phyloP scores from a whole-genome alignment of 441 rosid genomes.

The Jatropha multifida region DNA sequence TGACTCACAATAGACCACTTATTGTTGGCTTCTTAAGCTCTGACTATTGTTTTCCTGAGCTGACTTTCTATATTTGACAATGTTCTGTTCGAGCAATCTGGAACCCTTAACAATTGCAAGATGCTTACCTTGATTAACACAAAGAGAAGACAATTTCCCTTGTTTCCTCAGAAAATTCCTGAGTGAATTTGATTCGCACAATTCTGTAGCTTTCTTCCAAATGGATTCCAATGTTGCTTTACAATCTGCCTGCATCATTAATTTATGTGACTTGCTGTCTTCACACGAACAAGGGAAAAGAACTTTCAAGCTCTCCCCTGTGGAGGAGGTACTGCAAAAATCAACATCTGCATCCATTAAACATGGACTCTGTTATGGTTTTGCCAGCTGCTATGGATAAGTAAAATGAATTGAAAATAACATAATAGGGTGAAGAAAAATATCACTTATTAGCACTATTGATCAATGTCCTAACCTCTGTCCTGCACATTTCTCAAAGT shows the following conservation, averaged over 20 bases:
- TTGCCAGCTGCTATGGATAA: not conserved
- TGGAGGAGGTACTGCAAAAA: constrained; percentile 49
- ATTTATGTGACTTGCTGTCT: constrained; percentile 35
- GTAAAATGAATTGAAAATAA: not conserved
- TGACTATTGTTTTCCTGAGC: too few relatives aligned
- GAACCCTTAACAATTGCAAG: not conserved
- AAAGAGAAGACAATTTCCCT: constrained; percentile 76
- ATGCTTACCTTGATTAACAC: constrained; percentile 57
- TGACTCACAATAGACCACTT: too few relatives aligned
- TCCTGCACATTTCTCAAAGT: constrained; percentile 44
- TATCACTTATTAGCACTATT: not conserved
- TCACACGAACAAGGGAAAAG: constrained; percentile 40
- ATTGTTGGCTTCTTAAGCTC: too few relatives aligned
- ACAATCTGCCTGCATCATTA: constrained; percentile 38
- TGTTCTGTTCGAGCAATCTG: not conserved
- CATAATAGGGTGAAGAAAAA: not conserved
- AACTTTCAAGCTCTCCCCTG: constrained; percentile 48
- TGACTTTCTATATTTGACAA: too few relatives aligned
- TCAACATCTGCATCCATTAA: constrained; percentile 42
- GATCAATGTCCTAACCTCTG: constrained; percentile 43
- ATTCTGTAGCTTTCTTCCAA: constrained; percentile 66
- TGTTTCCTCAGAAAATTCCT: constrained; percentile 63
- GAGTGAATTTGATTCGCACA: constrained; percentile 72
- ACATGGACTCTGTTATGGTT: constrained; percentile 3
- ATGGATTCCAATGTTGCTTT: constrained; percentile 57